Percentiles rank a stretch among this genome's conserved stretches.
Evolutionary conservation across 495 filamentous ascomycete species (phyloP).

Genomic region (Xylaria flabelliformis): DNA sequence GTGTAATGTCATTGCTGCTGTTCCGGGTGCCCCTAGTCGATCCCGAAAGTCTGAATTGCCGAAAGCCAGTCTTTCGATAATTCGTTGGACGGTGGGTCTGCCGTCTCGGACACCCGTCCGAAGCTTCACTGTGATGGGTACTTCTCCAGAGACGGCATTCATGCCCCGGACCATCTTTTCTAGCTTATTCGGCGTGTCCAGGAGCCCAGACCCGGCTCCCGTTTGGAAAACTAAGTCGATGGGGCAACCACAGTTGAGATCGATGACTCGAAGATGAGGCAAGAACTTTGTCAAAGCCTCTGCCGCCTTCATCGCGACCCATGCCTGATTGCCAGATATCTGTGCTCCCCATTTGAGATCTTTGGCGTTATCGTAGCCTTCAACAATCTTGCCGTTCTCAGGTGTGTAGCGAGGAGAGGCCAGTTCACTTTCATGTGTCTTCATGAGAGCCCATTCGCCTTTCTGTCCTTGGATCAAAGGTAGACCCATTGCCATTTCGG

Average conservation of each 20-base stretch:
- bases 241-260: constrained; percentile 95
- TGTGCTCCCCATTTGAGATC: constrained; percentile 91
- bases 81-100: constrained; percentile 77
- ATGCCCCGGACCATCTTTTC: constrained; percentile 93
- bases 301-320: constrained; percentile 83
- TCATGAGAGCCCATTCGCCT: constrained; percentile 92
- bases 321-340: constrained; percentile 87
- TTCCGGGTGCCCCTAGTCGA: constrained; percentile 71
- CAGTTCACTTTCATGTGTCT: constrained; percentile 82
- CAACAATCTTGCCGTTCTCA: constrained; percentile 57
- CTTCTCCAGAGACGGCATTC: constrained; percentile 85
- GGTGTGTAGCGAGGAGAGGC: constrained; percentile 64
- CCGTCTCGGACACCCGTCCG: constrained; percentile 87
- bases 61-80: constrained; percentile 81
- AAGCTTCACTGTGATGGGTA: constrained; percentile 93
- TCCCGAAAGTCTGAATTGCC: constrained; percentile 72
- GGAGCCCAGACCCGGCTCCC: constrained; percentile 91
- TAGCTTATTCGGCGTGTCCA: constrained; percentile 81
- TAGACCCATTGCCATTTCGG: constrained; percentile 95
- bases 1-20: constrained; percentile 92
- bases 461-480: constrained; percentile 91
- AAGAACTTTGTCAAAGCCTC: constrained; percentile 77
- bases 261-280: constrained; percentile 84
- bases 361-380: constrained; percentile 78
- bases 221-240: constrained; percentile 89